These are phyloP conservation scores for Phlegmacium glaucopus DNA, from an alignment of 768 basidiomycete genomes.

Conservation along the genomic window DNA sequence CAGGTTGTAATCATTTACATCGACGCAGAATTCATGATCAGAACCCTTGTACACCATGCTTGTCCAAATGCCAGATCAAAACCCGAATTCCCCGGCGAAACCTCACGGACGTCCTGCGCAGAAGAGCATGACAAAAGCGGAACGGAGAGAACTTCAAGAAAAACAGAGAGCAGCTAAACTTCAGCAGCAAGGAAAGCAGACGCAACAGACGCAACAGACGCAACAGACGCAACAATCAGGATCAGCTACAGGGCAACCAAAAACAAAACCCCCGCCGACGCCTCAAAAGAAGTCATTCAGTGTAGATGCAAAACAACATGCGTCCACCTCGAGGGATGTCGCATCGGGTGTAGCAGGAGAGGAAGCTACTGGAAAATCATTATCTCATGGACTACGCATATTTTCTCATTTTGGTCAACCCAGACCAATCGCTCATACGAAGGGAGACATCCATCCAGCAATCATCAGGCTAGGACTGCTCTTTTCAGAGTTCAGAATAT, in stretches of 20 bases:
- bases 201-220: slow-evolving; percentile 14
- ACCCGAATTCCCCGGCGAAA: slow-evolving; percentile 21
- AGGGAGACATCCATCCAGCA: slow-evolving; percentile 89
- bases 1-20: neutral
- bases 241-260: slow-evolving; percentile 21
- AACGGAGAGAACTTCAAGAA: slow-evolving; percentile 77
- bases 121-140: slow-evolving; percentile 77
- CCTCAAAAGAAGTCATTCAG: slow-evolving; percentile 30
- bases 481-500: slow-evolving; percentile 89
- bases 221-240: slow-evolving; percentile 15
- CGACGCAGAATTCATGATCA: neutral
- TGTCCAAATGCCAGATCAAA: slow-evolving; percentile 31
- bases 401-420: slow-evolving; percentile 85
- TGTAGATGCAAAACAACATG: slow-evolving; percentile 23
- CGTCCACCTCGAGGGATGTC: slow-evolving; percentile 25
- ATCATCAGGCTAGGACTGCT: slow-evolving; percentile 84
- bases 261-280: slow-evolving; percentile 25
- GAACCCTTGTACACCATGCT: no score
- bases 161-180: slow-evolving; percentile 76
- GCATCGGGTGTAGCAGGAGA: slow-evolving; percentile 24
- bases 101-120: slow-evolving; percentile 43
- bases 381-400: slow-evolving; percentile 70
- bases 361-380: slow-evolving; percentile 33
- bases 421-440: slow-evolving; percentile 51
- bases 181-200: slow-evolving; percentile 17